Conservation (phyloP, 2,329 filamentous ascomycete species). For the Aspergillus neoniger region DNA sequence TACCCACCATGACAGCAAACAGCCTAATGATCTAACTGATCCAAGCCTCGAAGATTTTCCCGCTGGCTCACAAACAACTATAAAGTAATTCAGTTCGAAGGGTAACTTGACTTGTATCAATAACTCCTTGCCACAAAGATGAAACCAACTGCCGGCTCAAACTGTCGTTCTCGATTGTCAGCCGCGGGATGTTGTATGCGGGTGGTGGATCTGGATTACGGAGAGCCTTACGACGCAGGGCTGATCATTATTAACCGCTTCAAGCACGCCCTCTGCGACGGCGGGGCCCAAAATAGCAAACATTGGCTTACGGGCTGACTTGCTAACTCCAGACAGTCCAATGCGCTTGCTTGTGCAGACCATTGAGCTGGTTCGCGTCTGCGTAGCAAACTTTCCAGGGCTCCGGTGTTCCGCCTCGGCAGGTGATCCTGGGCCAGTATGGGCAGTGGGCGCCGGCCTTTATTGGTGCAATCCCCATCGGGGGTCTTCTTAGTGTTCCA, state of each 20-base stretch:
- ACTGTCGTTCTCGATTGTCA: neutral
- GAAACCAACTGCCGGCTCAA: neutral
- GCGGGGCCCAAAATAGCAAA: neutral
- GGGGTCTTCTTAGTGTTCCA: neutral
- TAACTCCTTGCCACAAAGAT: neutral
- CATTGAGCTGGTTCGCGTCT: neutral
- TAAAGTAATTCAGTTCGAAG: no score
- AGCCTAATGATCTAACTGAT: no score
- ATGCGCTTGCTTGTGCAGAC: neutral
- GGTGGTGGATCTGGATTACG: neutral
- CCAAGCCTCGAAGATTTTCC: no score
- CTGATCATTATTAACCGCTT: neutral
- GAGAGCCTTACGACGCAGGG: neutral
- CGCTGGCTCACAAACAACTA: no score
- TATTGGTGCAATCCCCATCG: conserved; percentile 9
- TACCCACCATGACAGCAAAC: no score
- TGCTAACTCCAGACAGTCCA: neutral
- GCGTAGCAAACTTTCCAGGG: neutral
- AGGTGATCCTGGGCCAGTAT: conserved; percentile 3
- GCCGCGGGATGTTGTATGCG: neutral
- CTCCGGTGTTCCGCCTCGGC: neutral
- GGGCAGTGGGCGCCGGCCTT: neutral
- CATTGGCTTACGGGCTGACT: neutral
- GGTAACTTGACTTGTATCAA: neutral
- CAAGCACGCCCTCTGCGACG: neutral